A percentile compares a stretch with the other conserved stretches of the same genome.
Evolutionary conservation across 176 grass and related monocot genomes (phyloP).

Genomic region (Coix lacrymajobi): DNA sequence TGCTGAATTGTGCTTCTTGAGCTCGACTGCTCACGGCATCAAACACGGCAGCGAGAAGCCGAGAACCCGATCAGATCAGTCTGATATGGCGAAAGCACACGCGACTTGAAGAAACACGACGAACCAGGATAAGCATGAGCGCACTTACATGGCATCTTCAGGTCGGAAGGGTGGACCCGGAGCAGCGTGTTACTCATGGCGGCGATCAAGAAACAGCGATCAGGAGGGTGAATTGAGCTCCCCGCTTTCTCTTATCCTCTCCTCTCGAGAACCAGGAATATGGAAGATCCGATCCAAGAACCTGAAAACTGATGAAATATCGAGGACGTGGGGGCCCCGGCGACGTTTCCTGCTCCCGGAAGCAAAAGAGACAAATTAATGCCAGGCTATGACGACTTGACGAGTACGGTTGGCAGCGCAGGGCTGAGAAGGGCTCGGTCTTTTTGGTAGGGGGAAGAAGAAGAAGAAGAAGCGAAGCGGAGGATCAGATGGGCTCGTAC

Average conservation of each 20-base stretch:
- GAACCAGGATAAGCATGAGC: not conserved
- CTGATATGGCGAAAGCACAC: not conserved
- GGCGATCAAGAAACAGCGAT: not conserved
- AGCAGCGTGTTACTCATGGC: conserved; percentile 81
- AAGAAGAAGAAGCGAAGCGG: not conserved
- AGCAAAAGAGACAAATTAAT: conserved; percentile 28
- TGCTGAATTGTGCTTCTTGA: conserved; percentile 62
- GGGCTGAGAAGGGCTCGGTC: not conserved
- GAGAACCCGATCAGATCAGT: conserved; percentile 36
- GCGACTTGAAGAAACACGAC: conserved; percentile 27
- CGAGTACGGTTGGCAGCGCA: not conserved
- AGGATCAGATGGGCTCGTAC: not conserved
- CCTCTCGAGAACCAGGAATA: not conserved
- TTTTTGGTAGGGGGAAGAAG: not conserved
- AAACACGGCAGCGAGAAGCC: not conserved
- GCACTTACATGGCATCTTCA: conserved; percentile 84
- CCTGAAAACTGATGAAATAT: conserved; percentile 9
- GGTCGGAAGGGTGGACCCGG: conserved; percentile 71
- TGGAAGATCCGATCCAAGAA: conserved; percentile 6
- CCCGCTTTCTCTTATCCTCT: not conserved
- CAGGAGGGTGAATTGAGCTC: not conserved
- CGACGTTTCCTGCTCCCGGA: conserved; percentile 19
- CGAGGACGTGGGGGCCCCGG: not conserved
- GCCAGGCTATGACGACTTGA: not conserved
- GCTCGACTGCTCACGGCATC: conserved; percentile 50